phyloP scores from a whole-genome alignment of 192 early-diverging fungal genomes.

The Entomortierella parvispora region DNA sequence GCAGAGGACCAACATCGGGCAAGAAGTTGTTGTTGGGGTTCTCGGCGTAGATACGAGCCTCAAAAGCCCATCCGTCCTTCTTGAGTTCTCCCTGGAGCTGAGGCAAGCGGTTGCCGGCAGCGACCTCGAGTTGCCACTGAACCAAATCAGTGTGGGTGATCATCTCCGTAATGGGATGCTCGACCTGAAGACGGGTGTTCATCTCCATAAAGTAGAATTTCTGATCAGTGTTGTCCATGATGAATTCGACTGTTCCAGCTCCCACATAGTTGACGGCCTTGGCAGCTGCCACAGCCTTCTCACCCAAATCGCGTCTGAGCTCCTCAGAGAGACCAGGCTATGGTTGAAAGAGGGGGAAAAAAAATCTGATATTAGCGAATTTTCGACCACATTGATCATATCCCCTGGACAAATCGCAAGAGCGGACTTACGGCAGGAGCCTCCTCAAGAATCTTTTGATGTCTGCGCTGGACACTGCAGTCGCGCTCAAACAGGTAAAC shows the following conservation, averaged over 20 bases:
- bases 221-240: conserved; percentile 87
- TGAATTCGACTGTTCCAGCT: conserved; percentile 98
- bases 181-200: conserved; percentile 95
- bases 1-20: conserved; percentile 91
- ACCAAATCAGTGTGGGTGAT: conserved; percentile 93
- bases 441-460: conserved; percentile 97
- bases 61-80: conserved; percentile 91
- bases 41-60: conserved; percentile 98
- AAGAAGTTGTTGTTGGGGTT: conserved; percentile 89
- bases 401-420: background rate
- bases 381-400: background rate
- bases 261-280: conserved; percentile 94
- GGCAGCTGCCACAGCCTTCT: conserved; percentile 92
- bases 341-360: background rate
- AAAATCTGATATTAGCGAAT: background rate
- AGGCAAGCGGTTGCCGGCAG: conserved; percentile 89
- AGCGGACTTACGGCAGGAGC: conserved; percentile 76
- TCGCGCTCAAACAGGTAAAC: conserved; percentile 97
- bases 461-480: conserved; percentile 93
- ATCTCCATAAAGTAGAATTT: conserved; percentile 99
- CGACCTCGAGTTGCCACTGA: conserved; percentile 95
- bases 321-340: conserved; percentile 78
- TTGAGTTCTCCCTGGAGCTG: conserved; percentile 73
- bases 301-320: conserved; percentile 76
- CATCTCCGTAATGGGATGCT: conserved; percentile 98